Evolutionary conservation across 257 asterid genomes (phyloP).

Genomic region (Ocimum tenuiflorum): DNA sequence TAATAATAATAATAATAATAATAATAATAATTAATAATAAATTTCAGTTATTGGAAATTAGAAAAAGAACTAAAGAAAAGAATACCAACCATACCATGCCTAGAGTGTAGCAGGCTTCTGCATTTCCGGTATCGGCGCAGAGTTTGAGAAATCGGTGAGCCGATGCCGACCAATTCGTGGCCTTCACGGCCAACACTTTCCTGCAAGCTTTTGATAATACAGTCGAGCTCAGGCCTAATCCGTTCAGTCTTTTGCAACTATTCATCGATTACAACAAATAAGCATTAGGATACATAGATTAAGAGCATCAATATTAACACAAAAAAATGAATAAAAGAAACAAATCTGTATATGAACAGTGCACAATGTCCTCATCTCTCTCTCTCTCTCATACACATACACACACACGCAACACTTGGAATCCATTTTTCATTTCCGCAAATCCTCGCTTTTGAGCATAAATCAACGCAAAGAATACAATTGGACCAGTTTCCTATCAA

Average conservation of each 20-base stretch:
- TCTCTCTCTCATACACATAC: background rate
- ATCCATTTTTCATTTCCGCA: background rate
- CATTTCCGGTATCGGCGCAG: slow-evolving; percentile 73
- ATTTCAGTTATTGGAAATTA: background rate
- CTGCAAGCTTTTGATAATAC: slow-evolving; percentile 61
- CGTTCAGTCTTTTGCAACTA: slow-evolving; percentile 73
- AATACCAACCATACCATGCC: slow-evolving; percentile 92
- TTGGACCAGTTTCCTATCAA: too few relatives aligned
- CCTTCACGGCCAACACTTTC: slow-evolving; percentile 47
- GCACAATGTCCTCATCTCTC: background rate
- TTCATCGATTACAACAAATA: background rate
- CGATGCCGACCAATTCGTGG: slow-evolving; percentile 66
- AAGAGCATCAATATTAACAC: background rate
- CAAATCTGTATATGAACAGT: background rate
- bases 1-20: too few relatives aligned
- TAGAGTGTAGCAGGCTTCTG: slow-evolving; percentile 62
- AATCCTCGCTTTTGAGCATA: too few relatives aligned
- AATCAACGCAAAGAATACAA: too few relatives aligned
- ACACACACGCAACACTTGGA: too few relatives aligned
- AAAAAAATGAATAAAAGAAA: background rate
- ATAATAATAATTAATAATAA: too few relatives aligned
- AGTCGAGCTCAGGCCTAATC: slow-evolving; percentile 42
- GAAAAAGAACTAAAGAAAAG: background rate
- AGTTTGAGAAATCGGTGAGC: slow-evolving; percentile 71
- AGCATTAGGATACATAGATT: background rate